Evolutionary conservation across 2,329 filamentous ascomycete species (phyloP), one percentile per base, ranked within the genome.

Genomic region (Colletotrichum sp.): DNA sequence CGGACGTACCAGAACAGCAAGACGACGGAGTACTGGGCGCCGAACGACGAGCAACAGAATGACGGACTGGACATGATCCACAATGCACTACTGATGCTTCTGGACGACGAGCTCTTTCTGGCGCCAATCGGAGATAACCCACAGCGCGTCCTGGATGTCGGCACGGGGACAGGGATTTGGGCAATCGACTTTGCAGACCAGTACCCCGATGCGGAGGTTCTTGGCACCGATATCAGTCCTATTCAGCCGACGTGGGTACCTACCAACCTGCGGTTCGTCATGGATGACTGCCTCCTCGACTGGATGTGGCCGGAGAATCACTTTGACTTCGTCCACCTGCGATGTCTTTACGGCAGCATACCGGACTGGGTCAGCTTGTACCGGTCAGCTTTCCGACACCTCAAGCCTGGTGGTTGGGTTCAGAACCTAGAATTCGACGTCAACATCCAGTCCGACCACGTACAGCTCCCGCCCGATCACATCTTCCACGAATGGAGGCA

Each of bases 291-390:
- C 34, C 89, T 90, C 78, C 85, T 79, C 9, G 82, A 82, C 0
- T 85, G 83, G 83, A 90, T 82, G 84, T 89, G 82, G 36, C 86
- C 87, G 2, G 80, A 85, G 4, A 80, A 88, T 55, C 83, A 87
- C 68, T 91, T 91, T 80, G 91, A 93, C 82, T 90, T 89, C 78
- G 89, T 93, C 78, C 91, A 92, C 80, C 88, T 89, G 4, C 88
- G 89, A 39, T 86, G 90, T 77, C 84, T 93, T 77, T 85, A 88
- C 6, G 91, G 91, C 59, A 87, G 87, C 66, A 88, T 92, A 77
- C 83, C 85, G 4, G 90, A 91, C 77, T 92, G 90, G 81, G 87
- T 87, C 34, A 85, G 87, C 39, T 81, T 92, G 16, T 85, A 92
- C 74, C 82, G 84, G 62, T 88, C 88, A 12, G 73, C 81, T 87